Evolutionary conservation across 495 filamentous ascomycete genomes (phyloP).

Genomic region (Rostrohypoxylon terebratum): DNA sequence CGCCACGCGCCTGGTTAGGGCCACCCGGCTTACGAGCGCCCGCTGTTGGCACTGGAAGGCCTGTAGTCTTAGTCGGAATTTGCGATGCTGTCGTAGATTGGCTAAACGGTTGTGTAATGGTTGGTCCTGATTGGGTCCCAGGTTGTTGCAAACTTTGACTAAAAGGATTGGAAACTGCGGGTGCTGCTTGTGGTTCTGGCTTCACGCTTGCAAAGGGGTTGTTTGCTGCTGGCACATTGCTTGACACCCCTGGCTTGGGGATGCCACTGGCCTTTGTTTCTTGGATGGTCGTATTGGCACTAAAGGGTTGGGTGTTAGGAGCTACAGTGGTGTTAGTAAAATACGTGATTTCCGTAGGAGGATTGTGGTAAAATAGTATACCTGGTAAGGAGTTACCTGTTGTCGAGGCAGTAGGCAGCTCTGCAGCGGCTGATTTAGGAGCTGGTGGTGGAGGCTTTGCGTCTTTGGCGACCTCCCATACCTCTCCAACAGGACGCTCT

Average conservation of each 20-base stretch:
- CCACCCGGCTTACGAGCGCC: constrained; percentile 46
- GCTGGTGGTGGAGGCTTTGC: constrained; percentile 70
- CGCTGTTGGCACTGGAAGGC: constrained; percentile 43
- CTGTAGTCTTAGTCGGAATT: constrained; percentile 47
- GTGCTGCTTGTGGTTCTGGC: constrained; percentile 21
- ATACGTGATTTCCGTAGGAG: not conserved
- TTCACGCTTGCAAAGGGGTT: constrained; percentile 45
- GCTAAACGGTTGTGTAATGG: constrained; percentile 8
- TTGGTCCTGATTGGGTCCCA: constrained; percentile 36
- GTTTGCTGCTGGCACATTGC: constrained; percentile 26
- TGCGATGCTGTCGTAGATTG: constrained; percentile 43
- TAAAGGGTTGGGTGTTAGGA: constrained; percentile 29
- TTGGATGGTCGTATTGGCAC: constrained; percentile 39
- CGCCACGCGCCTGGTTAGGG: constrained; percentile 43
- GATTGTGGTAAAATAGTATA: constrained; percentile 33
- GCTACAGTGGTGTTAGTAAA: constrained; percentile 43
- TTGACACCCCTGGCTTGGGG: constrained; percentile 39
- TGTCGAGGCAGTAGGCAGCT: constrained; percentile 48
- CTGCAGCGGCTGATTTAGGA: constrained; percentile 50
- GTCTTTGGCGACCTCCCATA: constrained; percentile 82
- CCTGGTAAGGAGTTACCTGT: constrained; percentile 48
- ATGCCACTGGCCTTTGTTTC: constrained; percentile 40
- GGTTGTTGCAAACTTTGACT: constrained; percentile 40
- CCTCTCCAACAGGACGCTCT: constrained; percentile 80
- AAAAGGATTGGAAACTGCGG: constrained; percentile 46